Percentiles rank a stretch among this genome's conserved stretches.
Evolutionary conservation across 345 rosid genomes (phyloP).

Genomic region (Dovyalis caffra): DNA sequence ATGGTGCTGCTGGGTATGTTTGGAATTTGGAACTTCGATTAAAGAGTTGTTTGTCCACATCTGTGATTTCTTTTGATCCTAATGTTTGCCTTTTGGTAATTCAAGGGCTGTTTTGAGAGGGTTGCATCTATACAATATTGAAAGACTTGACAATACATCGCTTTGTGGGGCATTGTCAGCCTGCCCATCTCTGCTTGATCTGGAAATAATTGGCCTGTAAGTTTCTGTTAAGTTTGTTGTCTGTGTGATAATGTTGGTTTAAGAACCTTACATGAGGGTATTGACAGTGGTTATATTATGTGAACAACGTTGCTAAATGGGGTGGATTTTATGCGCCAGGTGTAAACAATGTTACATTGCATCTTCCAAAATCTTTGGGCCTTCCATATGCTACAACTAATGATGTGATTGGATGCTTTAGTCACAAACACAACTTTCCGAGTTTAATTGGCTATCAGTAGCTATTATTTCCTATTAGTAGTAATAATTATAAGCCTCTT

Average conservation of each 20-base stretch:
- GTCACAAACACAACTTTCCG: not conserved
- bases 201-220: constrained; percentile 88
- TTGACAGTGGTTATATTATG: not conserved
- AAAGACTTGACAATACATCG: constrained; percentile 51
- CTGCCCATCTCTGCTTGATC: constrained; percentile 69
- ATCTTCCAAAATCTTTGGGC: not conserved
- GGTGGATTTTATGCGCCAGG: not conserved
- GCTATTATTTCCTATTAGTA: not conserved
- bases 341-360: not conserved
- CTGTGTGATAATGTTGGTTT: constrained; percentile 1
- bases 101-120: constrained; percentile 64
- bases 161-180: constrained; percentile 61
- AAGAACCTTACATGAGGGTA: not conserved
- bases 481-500: too few species aligned
- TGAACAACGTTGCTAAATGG: constrained; percentile 2
- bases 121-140: constrained; percentile 74
- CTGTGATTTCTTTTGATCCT: constrained; percentile 3
- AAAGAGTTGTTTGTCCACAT: not conserved
- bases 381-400: not conserved
- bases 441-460: not conserved
- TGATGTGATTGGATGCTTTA: not conserved
- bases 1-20: constrained; percentile 58
- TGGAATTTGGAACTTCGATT: constrained; percentile 4
- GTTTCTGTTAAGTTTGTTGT: constrained; percentile 30
- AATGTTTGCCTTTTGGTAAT: constrained; percentile 15